Percentiles rank a stretch among this genome's conserved stretches.
These are phyloP conservation scores for Bruguiera gymnorhiza DNA, from an alignment of 345 rosid genomes.

Conservation along the genomic window DNA sequence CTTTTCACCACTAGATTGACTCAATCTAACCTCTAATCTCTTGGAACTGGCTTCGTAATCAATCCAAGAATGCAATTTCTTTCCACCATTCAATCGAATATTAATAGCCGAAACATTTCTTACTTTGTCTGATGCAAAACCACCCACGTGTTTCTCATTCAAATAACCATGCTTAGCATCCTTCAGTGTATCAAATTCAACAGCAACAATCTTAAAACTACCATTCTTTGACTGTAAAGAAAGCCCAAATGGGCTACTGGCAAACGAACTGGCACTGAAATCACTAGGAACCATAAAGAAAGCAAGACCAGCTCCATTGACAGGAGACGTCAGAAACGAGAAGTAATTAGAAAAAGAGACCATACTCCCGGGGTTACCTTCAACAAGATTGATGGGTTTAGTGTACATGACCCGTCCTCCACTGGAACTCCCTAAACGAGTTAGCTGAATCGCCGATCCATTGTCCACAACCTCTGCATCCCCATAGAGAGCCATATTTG, in stretches of 20 bases:
- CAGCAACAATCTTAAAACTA: slow-evolving; percentile 35
- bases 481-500: slow-evolving; percentile 55
- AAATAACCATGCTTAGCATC: slow-evolving; percentile 36
- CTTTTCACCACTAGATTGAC: slow-evolving; percentile 37
- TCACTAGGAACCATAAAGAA: slow-evolving; percentile 57
- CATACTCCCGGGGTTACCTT: slow-evolving; percentile 40
- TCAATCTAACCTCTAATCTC: slow-evolving; percentile 62
- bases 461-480: slow-evolving; percentile 47
- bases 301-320: slow-evolving; percentile 54
- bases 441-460: slow-evolving; percentile 58
- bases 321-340: slow-evolving; percentile 50
- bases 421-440: slow-evolving; percentile 39
- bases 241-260: slow-evolving; percentile 44
- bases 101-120: slow-evolving; percentile 39
- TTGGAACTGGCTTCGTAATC: slow-evolving; percentile 59
- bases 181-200: slow-evolving; percentile 53
- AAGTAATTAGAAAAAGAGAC: slow-evolving; percentile 60
- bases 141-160: slow-evolving; percentile 47
- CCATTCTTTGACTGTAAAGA: slow-evolving; percentile 29
- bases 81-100: slow-evolving; percentile 37
- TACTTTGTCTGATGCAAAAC: slow-evolving; percentile 38
- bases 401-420: slow-evolving; percentile 56
- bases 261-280: slow-evolving; percentile 31
- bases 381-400: slow-evolving; percentile 59
- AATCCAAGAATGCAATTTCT: slow-evolving; percentile 56